These are phyloP conservation scores for Trichoderma hamatum DNA, from an alignment of 2,329 filamentous ascomycete species.

Conservation along the genomic window DNA sequence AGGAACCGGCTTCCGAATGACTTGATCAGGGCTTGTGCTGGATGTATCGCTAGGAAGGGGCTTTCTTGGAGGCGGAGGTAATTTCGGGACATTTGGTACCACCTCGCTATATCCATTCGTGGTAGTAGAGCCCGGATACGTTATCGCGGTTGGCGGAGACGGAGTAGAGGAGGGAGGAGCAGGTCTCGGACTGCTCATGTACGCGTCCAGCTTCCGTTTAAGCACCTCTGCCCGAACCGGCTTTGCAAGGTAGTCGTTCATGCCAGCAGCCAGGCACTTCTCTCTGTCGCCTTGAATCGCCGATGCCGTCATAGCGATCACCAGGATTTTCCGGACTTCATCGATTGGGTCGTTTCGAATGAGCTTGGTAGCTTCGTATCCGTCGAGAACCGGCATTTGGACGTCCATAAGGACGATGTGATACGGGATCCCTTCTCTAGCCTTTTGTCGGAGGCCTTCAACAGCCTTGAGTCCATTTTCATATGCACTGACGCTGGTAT, in stretches of 20 bases:
- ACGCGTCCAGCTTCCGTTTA: slow-evolving; percentile 74
- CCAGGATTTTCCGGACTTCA: slow-evolving; percentile 77
- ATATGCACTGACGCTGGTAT: slow-evolving; percentile 80
- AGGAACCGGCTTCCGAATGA: slow-evolving; percentile 19
- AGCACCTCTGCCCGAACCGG: slow-evolving; percentile 88
- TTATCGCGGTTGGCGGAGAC: slow-evolving; percentile 17
- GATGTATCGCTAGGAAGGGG: slow-evolving; percentile 23
- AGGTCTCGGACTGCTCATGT: slow-evolving; percentile 44
- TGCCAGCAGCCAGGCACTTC: slow-evolving; percentile 92
- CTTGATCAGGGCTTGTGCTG: slow-evolving; percentile 17
- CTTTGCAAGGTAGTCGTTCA: slow-evolving; percentile 97
- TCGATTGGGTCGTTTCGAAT: slow-evolving; percentile 77
- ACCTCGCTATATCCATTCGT: slow-evolving; percentile 22
- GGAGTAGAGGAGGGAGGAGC: background rate
- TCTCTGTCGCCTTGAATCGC: slow-evolving; percentile 94
- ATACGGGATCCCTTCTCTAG: slow-evolving; percentile 73
- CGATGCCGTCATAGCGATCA: slow-evolving; percentile 96
- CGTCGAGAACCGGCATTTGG: slow-evolving; percentile 92
- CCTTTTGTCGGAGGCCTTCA: slow-evolving; percentile 76
- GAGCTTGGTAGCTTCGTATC: slow-evolving; percentile 85
- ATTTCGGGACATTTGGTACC: slow-evolving; percentile 14
- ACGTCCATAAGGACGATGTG: slow-evolving; percentile 95
- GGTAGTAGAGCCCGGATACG: background rate
- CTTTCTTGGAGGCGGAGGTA: slow-evolving; percentile 25
- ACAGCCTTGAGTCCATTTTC: slow-evolving; percentile 88